phyloP scores from a whole-genome alignment of 2,329 filamentous ascomycete species.

The Fusarium sp. region DNA sequence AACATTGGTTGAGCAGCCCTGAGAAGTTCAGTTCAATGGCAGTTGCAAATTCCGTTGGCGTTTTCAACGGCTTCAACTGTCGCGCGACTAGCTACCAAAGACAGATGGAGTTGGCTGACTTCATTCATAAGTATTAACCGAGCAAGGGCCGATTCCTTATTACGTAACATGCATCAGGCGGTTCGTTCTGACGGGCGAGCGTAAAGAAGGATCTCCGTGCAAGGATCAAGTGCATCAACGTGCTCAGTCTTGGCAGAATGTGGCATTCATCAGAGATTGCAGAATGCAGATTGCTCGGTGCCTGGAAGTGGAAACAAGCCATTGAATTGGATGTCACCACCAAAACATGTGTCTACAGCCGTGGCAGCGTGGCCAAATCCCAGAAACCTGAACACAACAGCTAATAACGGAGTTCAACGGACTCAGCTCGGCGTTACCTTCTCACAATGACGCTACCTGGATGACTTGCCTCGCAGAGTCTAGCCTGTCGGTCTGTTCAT shows the following conservation, averaged over 20 bases:
- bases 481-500: constrained; percentile 18
- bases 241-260: constrained; percentile 21
- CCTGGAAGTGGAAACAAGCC: not conserved
- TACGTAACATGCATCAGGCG: constrained; percentile 9
- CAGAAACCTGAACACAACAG: constrained; percentile 14
- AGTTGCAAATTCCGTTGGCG: not conserved
- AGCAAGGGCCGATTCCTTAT: constrained; percentile 26
- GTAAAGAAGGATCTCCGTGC: constrained; percentile 19
- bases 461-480: constrained; percentile 23
- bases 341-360: constrained; percentile 9
- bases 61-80: constrained; percentile 14
- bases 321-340: constrained; percentile 28
- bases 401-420: constrained; percentile 12
- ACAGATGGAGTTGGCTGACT: constrained; percentile 7
- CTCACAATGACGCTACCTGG: constrained; percentile 20
- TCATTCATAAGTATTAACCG: constrained; percentile 16
- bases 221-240: constrained; percentile 14
- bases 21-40: not conserved
- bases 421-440: constrained; percentile 37
- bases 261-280: not conserved
- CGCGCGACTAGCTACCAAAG: constrained; percentile 2
- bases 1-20: not conserved
- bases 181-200: constrained; percentile 2
- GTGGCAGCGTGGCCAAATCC: constrained; percentile 12
- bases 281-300: constrained; percentile 15